phyloP scores from a whole-genome alignment of 805 yeast species.

The Debaryomyces maramus region DNA sequence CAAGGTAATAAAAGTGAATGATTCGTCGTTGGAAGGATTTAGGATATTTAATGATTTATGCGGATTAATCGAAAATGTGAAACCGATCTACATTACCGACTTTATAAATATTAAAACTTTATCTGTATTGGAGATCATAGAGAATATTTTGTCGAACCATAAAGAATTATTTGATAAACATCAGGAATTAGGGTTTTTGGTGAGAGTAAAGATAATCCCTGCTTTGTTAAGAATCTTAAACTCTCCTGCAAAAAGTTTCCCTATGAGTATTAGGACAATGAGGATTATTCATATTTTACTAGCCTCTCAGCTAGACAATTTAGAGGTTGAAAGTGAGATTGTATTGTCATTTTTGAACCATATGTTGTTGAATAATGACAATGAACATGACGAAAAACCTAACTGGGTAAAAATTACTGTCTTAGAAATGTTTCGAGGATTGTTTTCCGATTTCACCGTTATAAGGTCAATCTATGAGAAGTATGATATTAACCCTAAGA shows the following conservation, averaged over 20 bases:
- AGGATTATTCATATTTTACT: conserved; percentile 67
- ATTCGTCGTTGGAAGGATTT: conserved; percentile 67
- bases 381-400: conserved; percentile 19
- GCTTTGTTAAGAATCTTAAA: conserved; percentile 63
- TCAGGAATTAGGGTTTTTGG: conserved; percentile 61
- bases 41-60: conserved; percentile 74
- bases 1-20: conserved; percentile 42
- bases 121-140: conserved; percentile 81
- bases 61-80: conserved; percentile 57
- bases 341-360: conserved; percentile 74
- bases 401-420: conserved; percentile 75
- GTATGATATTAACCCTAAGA: conserved; percentile 57
- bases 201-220: conserved; percentile 74
- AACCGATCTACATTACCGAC: conserved; percentile 52
- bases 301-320: conserved; percentile 52
- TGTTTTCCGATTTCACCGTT: conserved; percentile 56
- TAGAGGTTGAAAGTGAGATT: conserved; percentile 80
- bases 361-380: conserved; percentile 56
- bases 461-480: conserved; percentile 54
- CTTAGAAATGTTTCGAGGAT: conserved; percentile 65
- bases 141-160: conserved; percentile 72
- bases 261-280: conserved; percentile 72
- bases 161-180: conserved; percentile 53
- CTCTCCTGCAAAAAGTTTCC: conserved; percentile 56
- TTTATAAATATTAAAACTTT: conserved; percentile 55